Base-by-base conservation (phyloP, 176 grass and related monocot species). In the Leersia perrieri region DNA sequence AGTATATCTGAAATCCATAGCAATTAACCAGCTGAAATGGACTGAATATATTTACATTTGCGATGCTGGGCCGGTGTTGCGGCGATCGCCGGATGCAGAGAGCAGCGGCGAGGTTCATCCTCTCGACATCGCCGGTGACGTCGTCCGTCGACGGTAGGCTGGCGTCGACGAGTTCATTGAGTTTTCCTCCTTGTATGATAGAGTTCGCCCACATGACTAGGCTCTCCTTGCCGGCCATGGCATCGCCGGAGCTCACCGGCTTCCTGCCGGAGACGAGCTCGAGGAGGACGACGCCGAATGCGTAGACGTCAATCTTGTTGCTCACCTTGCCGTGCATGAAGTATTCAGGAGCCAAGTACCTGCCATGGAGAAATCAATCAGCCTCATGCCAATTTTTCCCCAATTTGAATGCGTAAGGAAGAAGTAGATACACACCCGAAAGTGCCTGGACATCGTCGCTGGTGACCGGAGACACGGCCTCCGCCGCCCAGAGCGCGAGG, bases 281-380 rank as follows among this genome's bases (percentile, higher is more conserved):
- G 5, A 98, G 90, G 81, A 95, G 90, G 13, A 98, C 92, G 14
- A 98, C 92, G 34, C 95, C 95, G 61, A 95, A 95, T 33, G 95
- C 88, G 68, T 98, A 98, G 29, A 98, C 92, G 60, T 98, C 95
- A 2, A 91, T 86, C 81, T 98, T 98, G 72, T 93, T 92, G 53
- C 87, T 93, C 27, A 98, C 86, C 80, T 95, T 98, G 15, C 95
- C 95, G 76, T 95, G 88, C 92, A 95, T 91, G 78, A 98, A 98
- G 85, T 93, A 98, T 72, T 98, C 95, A 10, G 95, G 95, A 33
- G 92, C 95, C 23, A 98, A 80, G 67, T 98, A 98, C 33, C 93
- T 95, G 78, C 23, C 38, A 74, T n/a, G 30, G 6, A n/a, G n/a
- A 73, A 61, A 73, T 55, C n/a, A n/a, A 42, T 75, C 61, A 83